Base-by-base conservation (phyloP, 2,329 filamentous ascomycete species). In the Scortechinia acanthostroma region DNA sequence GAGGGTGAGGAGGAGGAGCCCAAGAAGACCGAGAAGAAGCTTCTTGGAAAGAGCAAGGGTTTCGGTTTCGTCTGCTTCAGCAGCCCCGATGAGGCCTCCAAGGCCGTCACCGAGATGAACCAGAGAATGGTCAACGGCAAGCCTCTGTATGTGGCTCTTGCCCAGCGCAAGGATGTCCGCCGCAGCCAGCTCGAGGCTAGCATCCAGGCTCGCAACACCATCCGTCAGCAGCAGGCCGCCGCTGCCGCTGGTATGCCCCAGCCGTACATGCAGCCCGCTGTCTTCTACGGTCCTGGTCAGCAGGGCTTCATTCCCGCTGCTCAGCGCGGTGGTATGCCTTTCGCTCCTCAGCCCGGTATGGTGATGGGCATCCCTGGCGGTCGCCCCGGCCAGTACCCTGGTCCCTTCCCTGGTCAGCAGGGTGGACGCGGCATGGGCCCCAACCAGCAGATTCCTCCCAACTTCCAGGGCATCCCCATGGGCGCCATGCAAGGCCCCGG, bases 41-140 rank as follows among this genome's bases (percentile, higher is more conserved):
- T 77, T 71, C 77, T 95, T 49, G 93, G 93, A 66, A 97, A 97
- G 87, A 95, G 90, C 85, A 98, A 97, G 79, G 93, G 93, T 65
- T 98, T 98, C 65, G 93, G 93, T 58, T 98, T 98, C 68, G 93
- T 98, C 62, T 98, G 93, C 86, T 98, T 98, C 77, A 93, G 88
- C 80, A 97, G 95, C 77, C 91, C 93, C 49, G 93, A 98, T 59
- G 93, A 98, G 67, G 93, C 93, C 53, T 96, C 91, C 72, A 97
- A 97, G 82, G 93, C 93, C 53, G 91, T 98, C 52, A 90, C 91
- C 49, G 93, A 98, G 70, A 96, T 97, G 89, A 98, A 98, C 77
- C 91, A 97, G 77, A 90, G 93, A 69, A 98, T 98, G 93, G 77
- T 97, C 55, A 86, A 91, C 66, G 80, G 80, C 73, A 98, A 98